Percentiles rank a stretch among this genome's conserved stretches.
Conservation (phyloP, 805 yeast species). For the Saturnispora mendoncae region DNA sequence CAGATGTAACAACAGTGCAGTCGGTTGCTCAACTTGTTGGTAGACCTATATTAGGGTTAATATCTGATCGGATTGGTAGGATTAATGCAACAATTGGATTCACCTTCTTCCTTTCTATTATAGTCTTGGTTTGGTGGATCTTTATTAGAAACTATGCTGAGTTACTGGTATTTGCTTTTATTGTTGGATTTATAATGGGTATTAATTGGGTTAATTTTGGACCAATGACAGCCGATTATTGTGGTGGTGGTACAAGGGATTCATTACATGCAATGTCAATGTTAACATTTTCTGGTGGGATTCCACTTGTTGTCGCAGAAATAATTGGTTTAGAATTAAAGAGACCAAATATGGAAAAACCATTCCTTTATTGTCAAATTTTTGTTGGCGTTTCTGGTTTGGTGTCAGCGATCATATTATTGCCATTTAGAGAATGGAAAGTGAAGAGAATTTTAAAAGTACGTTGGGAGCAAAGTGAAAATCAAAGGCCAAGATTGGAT, state of each 20-base stretch:
- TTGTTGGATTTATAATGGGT: slow-evolving; percentile 40
- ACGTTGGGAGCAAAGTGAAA: slow-evolving; percentile 12
- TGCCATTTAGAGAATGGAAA: slow-evolving; percentile 48
- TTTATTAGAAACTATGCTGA: slow-evolving; percentile 35
- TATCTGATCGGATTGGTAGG: slow-evolving; percentile 41
- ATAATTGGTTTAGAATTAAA: slow-evolving; percentile 25
- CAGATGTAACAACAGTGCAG: slow-evolving; percentile 37
- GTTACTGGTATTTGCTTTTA: slow-evolving; percentile 35
- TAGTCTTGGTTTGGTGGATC: slow-evolving; percentile 43
- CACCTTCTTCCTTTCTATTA: slow-evolving; percentile 29
- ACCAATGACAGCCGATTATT: slow-evolving; percentile 30
- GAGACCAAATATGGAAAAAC: slow-evolving; percentile 26
- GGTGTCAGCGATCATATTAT: slow-evolving; percentile 33
- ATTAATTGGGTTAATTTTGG: slow-evolving; percentile 34
- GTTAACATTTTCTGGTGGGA: slow-evolving; percentile 22
- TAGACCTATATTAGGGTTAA: slow-evolving; percentile 39
- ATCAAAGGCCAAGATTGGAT: slow-evolving; percentile 1
- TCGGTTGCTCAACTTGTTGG: slow-evolving; percentile 43
- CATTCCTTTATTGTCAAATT: slow-evolving; percentile 53
- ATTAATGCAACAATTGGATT: slow-evolving; percentile 35
- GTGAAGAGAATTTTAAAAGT: slow-evolving; percentile 34
- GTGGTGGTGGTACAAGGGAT: slow-evolving; percentile 26
- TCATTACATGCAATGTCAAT: slow-evolving; percentile 25
- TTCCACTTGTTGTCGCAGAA: slow-evolving; percentile 28
- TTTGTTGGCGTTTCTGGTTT: slow-evolving; percentile 45